A percentile compares a stretch with the other conserved stretches of the same genome.
phyloP scores from a whole-genome alignment of 2,329 filamentous ascomycete genomes.

The Juglanconis juglandina region DNA sequence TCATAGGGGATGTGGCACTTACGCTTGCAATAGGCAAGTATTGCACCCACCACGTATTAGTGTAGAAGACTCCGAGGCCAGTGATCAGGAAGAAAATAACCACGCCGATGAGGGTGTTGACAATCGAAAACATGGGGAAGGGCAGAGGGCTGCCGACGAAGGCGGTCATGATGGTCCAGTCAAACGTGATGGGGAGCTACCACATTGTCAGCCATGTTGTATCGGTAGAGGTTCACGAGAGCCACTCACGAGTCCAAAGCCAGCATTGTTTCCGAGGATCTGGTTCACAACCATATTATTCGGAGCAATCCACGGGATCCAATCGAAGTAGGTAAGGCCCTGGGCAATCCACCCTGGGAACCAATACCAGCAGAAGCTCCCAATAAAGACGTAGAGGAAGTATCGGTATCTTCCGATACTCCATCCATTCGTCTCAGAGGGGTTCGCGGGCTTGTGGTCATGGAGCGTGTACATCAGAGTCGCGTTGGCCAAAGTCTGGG shows the following conservation, averaged over 20 bases:
- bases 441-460: constrained; percentile 51
- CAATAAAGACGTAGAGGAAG: constrained; percentile 9
- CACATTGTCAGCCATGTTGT: neutral
- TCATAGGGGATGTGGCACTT: neutral
- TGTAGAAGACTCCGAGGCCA: constrained; percentile 12
- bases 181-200: constrained; percentile 15
- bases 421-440: constrained; percentile 8
- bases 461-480: constrained; percentile 64
- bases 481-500: constrained; percentile 56
- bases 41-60: constrained; percentile 11
- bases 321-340: constrained; percentile 12
- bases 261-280: constrained; percentile 12
- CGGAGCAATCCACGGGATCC: constrained; percentile 15
- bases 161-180: constrained; percentile 16
- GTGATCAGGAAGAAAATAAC: constrained; percentile 12
- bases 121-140: constrained; percentile 10
- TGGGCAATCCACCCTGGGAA: constrained; percentile 14
- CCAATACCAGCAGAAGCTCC: constrained; percentile 14
- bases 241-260: constrained; percentile 11
- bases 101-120: constrained; percentile 11
- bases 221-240: neutral
- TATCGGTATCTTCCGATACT: constrained; percentile 11
- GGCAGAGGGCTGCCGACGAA: constrained; percentile 13
- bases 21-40: constrained; percentile 14
- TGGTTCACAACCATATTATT: constrained; percentile 15